Base-by-base conservation (phyloP, 2,329 filamentous ascomycete species). In the Talaromyces albobiverticillius region DNA sequence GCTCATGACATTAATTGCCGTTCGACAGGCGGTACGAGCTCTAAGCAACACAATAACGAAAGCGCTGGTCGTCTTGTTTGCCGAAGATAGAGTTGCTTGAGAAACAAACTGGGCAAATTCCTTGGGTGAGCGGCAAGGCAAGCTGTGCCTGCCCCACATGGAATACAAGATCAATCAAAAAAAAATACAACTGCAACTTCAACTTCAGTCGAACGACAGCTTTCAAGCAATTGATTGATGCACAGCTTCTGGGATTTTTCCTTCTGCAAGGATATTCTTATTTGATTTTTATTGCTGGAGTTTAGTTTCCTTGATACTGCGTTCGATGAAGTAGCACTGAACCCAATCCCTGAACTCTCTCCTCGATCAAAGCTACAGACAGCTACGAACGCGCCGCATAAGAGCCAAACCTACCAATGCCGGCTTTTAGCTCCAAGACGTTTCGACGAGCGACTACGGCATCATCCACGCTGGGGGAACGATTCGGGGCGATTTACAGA, bases 401-500 rank as follows among this genome's bases (percentile, higher is more conserved):
- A n/a, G n/a, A 14, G 14, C n/a, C n/a, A 36, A 4, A 3, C 16
- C 32, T 36, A 16, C 7, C 20, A 41, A 85, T 88, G 85, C 77
- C 79, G 29, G 73, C 78, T 46, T 93, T 93, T 66, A 81, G 78
- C 59, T 82, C 76, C 59, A 90, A 89, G 62, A 87, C 84, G 58
- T 95, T 87, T 72, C 86, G 85, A 59, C 76, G 84, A 38, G 73
- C 86, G 22, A 66, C 64, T 11, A 71, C 70, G 8, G 66, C 66
- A 18, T 71, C 71, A 8, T 71, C 70, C 7, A 80, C 84, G 56
- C 82, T 90, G 58, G 75, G 82, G 59, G 85, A 85, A 71, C 83
- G 82, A 10, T 75, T 95, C 62, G 89, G 88, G 48, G 82, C 86
- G 55, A 79, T 79, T 58, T 99, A 99, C 77, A 89, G 94, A 55